phyloP scores from a whole-genome alignment of 2,329 filamentous ascomycete species.

The Didymella segeticola region DNA sequence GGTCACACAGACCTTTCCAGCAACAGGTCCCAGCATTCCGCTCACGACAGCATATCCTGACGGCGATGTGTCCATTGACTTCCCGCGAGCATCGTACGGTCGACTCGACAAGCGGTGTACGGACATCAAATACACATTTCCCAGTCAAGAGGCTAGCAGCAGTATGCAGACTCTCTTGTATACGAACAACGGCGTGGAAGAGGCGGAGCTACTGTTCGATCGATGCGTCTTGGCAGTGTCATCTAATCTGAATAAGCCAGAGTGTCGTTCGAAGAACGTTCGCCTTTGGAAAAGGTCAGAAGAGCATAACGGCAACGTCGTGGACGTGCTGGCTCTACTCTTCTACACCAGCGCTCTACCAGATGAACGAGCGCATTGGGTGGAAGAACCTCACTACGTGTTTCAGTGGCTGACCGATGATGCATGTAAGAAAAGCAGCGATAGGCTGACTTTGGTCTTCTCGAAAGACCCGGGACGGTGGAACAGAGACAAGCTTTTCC shows the following conservation, averaged over 20 bases:
- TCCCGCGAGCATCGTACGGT: slow-evolving; percentile 36
- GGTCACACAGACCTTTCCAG: slow-evolving; percentile 39
- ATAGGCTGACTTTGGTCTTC: slow-evolving; percentile 35
- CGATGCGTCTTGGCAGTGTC: slow-evolving; percentile 33
- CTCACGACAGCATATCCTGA: slow-evolving; percentile 37
- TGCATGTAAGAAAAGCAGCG: slow-evolving; percentile 28
- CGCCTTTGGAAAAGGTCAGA: slow-evolving; percentile 38
- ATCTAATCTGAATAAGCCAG: slow-evolving; percentile 36
- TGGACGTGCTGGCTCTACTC: slow-evolving; percentile 34
- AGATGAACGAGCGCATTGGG: slow-evolving; percentile 42
- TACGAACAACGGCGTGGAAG: slow-evolving; percentile 40
- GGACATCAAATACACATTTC: slow-evolving; percentile 41
- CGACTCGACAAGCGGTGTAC: slow-evolving; percentile 34
- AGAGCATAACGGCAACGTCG: slow-evolving; percentile 20
- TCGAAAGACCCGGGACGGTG: slow-evolving; percentile 39
- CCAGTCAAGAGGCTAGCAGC: slow-evolving; percentile 15
- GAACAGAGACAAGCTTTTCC: slow-evolving; percentile 34
- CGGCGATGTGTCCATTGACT: slow-evolving; percentile 40
- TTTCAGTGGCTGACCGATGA: slow-evolving; percentile 41
- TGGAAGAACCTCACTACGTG: slow-evolving; percentile 42
- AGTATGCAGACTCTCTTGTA: slow-evolving; percentile 43
- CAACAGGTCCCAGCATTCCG: slow-evolving; percentile 40
- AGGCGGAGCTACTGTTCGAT: slow-evolving; percentile 37
- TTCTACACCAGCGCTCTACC: slow-evolving; percentile 40
- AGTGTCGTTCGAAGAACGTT: slow-evolving; percentile 40